Evolutionary conservation across 768 basidiomycete genomes (phyloP).

Genomic region (Clitopilus passeckerianus): DNA sequence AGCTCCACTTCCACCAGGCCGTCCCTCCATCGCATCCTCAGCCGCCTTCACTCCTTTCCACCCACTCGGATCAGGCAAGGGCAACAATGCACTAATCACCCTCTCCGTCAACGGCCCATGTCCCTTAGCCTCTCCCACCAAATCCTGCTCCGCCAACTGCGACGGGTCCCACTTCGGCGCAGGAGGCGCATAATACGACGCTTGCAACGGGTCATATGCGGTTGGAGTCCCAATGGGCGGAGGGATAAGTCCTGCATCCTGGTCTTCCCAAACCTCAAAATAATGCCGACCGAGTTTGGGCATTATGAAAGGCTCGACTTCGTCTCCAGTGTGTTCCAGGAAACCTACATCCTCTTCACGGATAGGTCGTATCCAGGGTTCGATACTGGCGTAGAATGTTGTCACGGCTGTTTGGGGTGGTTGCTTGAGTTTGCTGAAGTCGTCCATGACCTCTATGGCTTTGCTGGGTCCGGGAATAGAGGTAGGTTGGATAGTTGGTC

Average conservation of each 20-base stretch:
- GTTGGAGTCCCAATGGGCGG: slow-evolving; percentile 11
- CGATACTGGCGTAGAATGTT: slow-evolving; percentile 86
- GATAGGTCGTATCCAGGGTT: slow-evolving; percentile 84
- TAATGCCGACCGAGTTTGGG: slow-evolving; percentile 88
- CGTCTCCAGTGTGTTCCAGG: slow-evolving; percentile 87
- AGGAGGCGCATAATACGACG: slow-evolving; percentile 40
- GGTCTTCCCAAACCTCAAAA: slow-evolving; percentile 88
- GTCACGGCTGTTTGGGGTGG: slow-evolving; percentile 65
- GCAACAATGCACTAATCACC: slow-evolving; percentile 67
- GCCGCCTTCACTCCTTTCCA: slow-evolving; percentile 82
- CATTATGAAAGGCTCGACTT: slow-evolving; percentile 80
- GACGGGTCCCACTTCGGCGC: slow-evolving; percentile 80
- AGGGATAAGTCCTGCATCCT: slow-evolving; percentile 55
- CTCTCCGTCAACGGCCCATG: slow-evolving; percentile 89
- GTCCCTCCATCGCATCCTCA: slow-evolving; percentile 80
- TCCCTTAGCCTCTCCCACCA: slow-evolving; percentile 70
- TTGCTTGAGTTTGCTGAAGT: slow-evolving; percentile 81
- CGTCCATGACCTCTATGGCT: slow-evolving; percentile 78
- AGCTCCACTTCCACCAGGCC: slow-evolving; percentile 75
- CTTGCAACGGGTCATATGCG: slow-evolving; percentile 24
- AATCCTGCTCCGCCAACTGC: slow-evolving; percentile 67
- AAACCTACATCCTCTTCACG: slow-evolving; percentile 96
- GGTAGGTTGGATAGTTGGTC: slow-evolving; percentile 57
- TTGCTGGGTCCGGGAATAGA: slow-evolving; percentile 81
- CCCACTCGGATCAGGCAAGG: slow-evolving; percentile 56